Percentiles rank a stretch among this genome's conserved stretches.
phyloP scores from a whole-genome alignment of 441 rosid genomes.

The Rhodomyrtus psidioides region DNA sequence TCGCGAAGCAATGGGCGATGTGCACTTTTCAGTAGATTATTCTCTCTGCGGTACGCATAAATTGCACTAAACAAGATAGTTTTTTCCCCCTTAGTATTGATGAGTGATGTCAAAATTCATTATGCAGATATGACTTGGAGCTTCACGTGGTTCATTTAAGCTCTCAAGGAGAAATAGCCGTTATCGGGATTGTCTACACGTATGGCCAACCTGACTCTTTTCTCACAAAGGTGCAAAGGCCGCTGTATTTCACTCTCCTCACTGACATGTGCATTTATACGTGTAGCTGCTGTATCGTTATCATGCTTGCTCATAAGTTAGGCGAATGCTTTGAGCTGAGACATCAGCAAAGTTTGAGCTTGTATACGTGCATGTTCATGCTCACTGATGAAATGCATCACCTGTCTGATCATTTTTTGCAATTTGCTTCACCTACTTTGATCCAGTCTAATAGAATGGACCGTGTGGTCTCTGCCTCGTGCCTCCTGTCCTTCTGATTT shows the following conservation, averaged over 20 bases:
- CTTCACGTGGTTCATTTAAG: conserved; percentile 49
- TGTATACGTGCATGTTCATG: not conserved
- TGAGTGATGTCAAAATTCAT: not conserved
- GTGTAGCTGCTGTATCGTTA: not conserved
- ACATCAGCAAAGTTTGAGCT: not conserved
- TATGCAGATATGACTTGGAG: conserved; percentile 38
- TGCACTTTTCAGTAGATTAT: not conserved
- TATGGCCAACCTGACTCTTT: conserved; percentile 44
- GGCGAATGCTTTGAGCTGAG: not conserved
- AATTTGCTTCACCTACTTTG: not conserved
- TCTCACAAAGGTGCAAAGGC: conserved; percentile 23
- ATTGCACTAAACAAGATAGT: not conserved
- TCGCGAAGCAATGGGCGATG: not conserved
- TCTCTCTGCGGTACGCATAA: not conserved
- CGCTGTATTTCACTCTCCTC: not conserved
- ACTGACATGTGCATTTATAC: not conserved
- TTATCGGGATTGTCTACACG: conserved; percentile 38
- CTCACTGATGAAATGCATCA: not conserved
- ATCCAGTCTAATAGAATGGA: not conserved
- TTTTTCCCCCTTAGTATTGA: not conserved
- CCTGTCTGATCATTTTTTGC: not conserved
- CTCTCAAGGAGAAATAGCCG: conserved; percentile 27
- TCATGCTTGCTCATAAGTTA: not conserved
- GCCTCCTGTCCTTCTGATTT: not conserved
- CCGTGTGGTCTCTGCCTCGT: not conserved